Base-by-base conservation (phyloP, 164 flowering plant species). In the Santalum album region DNA sequence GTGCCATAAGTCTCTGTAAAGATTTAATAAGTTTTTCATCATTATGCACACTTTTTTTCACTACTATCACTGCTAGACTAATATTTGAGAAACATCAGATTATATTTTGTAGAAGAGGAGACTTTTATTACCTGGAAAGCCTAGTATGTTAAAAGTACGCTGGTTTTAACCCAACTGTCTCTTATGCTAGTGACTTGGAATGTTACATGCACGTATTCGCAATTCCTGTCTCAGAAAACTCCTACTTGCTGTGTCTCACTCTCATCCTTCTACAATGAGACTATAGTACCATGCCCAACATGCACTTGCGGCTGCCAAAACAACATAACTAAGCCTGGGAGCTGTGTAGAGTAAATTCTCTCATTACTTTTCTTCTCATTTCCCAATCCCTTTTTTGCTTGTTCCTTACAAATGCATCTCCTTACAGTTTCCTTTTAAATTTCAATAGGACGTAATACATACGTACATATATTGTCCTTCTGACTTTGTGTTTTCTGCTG, bases 211-310 rank as follows among this genome's bases (percentile, higher is more conserved):
- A 80, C 89, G 18, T 78, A 77, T 72, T 80, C 88, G 4, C 61
- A 54, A 19, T 82, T 69, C 49, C 25, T 75, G 29, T 83, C 83
- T 3, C 75, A 73, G 54, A 66, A 70, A 57, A 50, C 55, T 23
- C 89, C 89, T 23, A 46, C 44, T 4, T 82, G 89, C 26, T 82
- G 92, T 66, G 86, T 73, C 64, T 85, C 20, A 80, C 88, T 35
- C n/a, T n/a, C n/a, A n/a, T 43, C 89, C 46, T 85, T 82, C 54
- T 82, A 80, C 72, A 74, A 53, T 65, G 72, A 77, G 3, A 53
- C 29, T 1, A 40, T 85, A 68, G 78, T 81, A 25, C 7, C 68
- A 22, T 80, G 86, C 70, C 78, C 78, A 0, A 22, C 21, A n/a
- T 82, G 88, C 71, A 78, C 78, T 65, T 85, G 86, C 59, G 88